These are phyloP conservation scores for Rubroshorea leprosula DNA, from an alignment of 345 rosid genomes.

Conservation along the genomic window DNA sequence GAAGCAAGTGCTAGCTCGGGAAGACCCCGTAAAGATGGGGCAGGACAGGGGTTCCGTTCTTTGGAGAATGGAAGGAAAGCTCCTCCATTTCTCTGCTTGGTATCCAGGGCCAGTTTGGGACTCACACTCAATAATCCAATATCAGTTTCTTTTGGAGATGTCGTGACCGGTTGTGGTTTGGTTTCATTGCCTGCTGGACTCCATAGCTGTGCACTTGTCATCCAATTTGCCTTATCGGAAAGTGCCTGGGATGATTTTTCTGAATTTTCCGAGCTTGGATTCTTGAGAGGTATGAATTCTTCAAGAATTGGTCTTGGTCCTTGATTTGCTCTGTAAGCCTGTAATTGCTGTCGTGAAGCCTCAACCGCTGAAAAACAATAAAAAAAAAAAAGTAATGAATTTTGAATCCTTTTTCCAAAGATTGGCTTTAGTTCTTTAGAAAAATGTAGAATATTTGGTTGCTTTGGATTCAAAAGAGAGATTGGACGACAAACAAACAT, in stretches of 20 bases:
- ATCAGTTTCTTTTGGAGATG: conserved; percentile 41
- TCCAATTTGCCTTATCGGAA: conserved; percentile 64
- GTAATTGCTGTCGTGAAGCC: conserved; percentile 76
- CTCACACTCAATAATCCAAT: conserved; percentile 46
- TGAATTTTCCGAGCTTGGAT: conserved; percentile 30
- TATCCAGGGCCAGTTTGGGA: conserved; percentile 55
- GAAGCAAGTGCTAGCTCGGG: conserved; percentile 67
- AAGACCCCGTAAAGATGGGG: conserved; percentile 33
- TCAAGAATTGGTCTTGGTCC: conserved; percentile 68
- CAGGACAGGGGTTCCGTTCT: conserved; percentile 45
- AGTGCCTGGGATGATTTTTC: conserved; percentile 25
- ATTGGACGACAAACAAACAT: conserved; percentile 13
- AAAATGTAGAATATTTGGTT: conserved; percentile 14
- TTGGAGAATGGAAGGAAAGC: conserved; percentile 91
- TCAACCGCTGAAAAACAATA: conserved; percentile 59
- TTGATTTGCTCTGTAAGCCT: conserved; percentile 31
- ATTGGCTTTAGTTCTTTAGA: conserved; percentile 21
- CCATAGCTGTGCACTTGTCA: conserved; percentile 95
- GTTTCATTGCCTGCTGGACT: conserved; percentile 60
- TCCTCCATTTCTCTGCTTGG: conserved; percentile 72
- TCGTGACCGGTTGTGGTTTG: conserved; percentile 27
- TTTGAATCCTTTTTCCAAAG: not conserved
- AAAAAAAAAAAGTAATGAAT: not conserved
- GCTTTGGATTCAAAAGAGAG: conserved; percentile 27
- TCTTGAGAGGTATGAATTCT: conserved; percentile 91